These are phyloP conservation scores for Helianthus annuus DNA, from an alignment of 129 eudicot genomes.

Conservation along the genomic window DNA sequence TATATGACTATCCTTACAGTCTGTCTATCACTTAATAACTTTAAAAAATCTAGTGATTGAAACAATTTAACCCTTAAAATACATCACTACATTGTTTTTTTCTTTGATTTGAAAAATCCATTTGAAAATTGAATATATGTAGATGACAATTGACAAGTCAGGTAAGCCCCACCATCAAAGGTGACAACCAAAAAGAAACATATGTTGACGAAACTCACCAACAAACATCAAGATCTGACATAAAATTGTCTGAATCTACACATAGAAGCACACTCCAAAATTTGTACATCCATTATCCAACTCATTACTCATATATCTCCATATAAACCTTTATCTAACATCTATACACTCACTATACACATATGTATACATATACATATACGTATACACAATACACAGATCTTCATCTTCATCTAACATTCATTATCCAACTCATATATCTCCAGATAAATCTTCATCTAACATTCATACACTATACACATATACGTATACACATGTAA, in stretches of 20 bases:
- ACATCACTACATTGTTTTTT: slow-evolving; percentile 11
- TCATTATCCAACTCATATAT: slow-evolving; percentile 21
- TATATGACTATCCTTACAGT: slow-evolving; percentile 21
- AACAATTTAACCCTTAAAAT: background rate
- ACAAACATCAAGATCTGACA: slow-evolving; percentile 39
- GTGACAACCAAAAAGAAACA: slow-evolving; percentile 35
- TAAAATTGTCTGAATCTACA: slow-evolving; percentile 24
- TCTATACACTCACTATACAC: slow-evolving; percentile 9
- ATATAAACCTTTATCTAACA: slow-evolving; percentile 15
- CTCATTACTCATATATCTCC: slow-evolving; percentile 1
- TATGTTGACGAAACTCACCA: slow-evolving; percentile 29
- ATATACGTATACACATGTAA: background rate
- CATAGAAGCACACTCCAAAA: slow-evolving; percentile 32
- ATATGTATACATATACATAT: background rate
- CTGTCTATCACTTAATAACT: slow-evolving; percentile 25
- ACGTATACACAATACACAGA: background rate
- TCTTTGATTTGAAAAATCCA: background rate
- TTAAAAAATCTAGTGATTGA: background rate
- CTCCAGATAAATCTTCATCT: slow-evolving; percentile 16
- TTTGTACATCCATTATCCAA: slow-evolving; percentile 28
- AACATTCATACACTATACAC: slow-evolving; percentile 2
- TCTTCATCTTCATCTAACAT: background rate
- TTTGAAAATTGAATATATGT: slow-evolving; percentile 4
- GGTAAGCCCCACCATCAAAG: slow-evolving; percentile 41
- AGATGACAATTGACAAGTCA: slow-evolving; percentile 21